A percentile compares a stretch with the other conserved stretches of the same genome.
Conservation (phyloP, 2,329 filamentous ascomycete genomes). For the Fusarium acutatum region DNA sequence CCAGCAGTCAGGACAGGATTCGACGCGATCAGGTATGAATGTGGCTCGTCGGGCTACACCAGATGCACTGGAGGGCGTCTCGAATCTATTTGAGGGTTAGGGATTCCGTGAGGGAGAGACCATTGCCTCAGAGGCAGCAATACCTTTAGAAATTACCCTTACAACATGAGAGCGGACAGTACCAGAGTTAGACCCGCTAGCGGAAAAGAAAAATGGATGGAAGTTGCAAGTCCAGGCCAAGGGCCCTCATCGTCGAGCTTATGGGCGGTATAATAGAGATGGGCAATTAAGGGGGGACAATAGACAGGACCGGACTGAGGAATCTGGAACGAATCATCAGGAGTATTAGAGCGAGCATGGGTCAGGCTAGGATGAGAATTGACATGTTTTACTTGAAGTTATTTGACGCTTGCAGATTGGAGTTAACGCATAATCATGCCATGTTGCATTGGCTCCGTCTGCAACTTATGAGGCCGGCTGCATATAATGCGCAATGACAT, state of each 20-base stretch:
- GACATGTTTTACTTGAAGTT: neutral
- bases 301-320: conserved; percentile 24
- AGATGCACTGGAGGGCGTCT: conserved; percentile 64
- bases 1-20: conserved; percentile 46
- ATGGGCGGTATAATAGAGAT: conserved; percentile 3
- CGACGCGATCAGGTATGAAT: conserved; percentile 40
- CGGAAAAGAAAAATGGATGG: conserved; percentile 18
- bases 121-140: neutral
- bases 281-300: conserved; percentile 6
- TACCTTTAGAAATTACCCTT: neutral
- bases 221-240: neutral
- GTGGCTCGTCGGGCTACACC: conserved; percentile 52
- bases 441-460: neutral
- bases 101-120: neutral
- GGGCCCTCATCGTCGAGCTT: neutral
- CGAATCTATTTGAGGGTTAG: conserved; percentile 58
- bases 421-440: neutral
- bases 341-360: conserved; percentile 38
- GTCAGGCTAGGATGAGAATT: conserved; percentile 8
- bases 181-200: neutral
- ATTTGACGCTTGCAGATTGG: neutral
- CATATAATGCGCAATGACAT: conserved; percentile 1
- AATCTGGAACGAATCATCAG: conserved; percentile 18
- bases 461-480: neutral
- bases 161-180: conserved; percentile 1